Percentiles rank a stretch among this genome's conserved stretches.
Conservation (phyloP, 2,329 filamentous ascomycete species). For the Stagonosporopsis tanaceti region DNA sequence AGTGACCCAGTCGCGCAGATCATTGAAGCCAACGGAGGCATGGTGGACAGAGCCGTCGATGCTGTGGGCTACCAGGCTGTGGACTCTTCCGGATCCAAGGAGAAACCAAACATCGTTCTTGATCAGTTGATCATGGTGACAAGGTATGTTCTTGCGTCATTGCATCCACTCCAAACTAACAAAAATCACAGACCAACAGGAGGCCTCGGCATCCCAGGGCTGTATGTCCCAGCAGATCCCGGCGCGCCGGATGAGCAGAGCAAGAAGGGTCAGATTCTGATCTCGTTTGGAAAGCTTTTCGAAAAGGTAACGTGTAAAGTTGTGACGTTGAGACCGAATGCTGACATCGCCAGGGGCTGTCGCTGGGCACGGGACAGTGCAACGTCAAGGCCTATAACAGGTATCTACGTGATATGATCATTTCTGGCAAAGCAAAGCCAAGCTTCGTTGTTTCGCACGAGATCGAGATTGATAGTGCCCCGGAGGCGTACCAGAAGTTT, state of each 20-base stretch:
- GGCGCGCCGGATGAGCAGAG: slow-evolving; percentile 68
- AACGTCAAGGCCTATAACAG: slow-evolving; percentile 74
- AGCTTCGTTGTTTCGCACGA: slow-evolving; percentile 73
- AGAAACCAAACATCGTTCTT: slow-evolving; percentile 69
- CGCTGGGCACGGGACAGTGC: slow-evolving; percentile 69
- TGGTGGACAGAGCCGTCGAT: slow-evolving; percentile 71
- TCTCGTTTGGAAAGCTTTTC: slow-evolving; percentile 73
- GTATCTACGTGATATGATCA: slow-evolving; percentile 71
- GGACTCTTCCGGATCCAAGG: slow-evolving; percentile 61
- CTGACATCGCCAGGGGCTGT: slow-evolving; percentile 59
- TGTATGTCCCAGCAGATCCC: slow-evolving; percentile 64
- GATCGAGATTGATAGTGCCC: slow-evolving; percentile 68
- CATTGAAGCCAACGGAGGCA: slow-evolving; percentile 64
- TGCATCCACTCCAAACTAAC: background rate
- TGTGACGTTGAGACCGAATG: background rate
- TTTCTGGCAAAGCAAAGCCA: slow-evolving; percentile 69
- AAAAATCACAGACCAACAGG: slow-evolving; percentile 59
- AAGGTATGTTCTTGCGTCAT: slow-evolving; percentile 5
- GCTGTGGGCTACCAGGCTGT: slow-evolving; percentile 73
- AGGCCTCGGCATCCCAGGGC: slow-evolving; percentile 67
- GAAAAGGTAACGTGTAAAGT: slow-evolving; percentile 62
- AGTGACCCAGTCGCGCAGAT: slow-evolving; percentile 68
- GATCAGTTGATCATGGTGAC: slow-evolving; percentile 71
- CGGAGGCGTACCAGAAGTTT: slow-evolving; percentile 70
- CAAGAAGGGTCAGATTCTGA: slow-evolving; percentile 69